phyloP scores from a whole-genome alignment of 768 basidiomycete species.

The Lactarius sanguifluus region DNA sequence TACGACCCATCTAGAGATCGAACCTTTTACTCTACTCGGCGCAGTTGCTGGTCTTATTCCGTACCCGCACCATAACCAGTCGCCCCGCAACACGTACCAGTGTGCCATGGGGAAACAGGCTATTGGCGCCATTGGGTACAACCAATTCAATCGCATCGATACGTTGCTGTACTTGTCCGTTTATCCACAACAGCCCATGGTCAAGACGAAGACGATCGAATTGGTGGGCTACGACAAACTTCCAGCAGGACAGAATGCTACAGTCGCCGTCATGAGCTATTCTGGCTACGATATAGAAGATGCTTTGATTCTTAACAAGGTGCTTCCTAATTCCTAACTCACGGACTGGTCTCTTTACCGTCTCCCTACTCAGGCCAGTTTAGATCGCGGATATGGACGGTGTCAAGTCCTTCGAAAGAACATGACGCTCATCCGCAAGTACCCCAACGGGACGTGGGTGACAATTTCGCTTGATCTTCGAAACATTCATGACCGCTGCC shows the following conservation, averaged over 20 bases:
- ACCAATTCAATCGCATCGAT: slow-evolving; percentile 96
- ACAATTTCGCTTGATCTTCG: not conserved
- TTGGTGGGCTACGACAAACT: slow-evolving; percentile 94
- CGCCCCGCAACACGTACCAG: slow-evolving; percentile 98
- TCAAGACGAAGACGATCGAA: slow-evolving; percentile 98
- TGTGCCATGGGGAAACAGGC: slow-evolving; percentile 99
- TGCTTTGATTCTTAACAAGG: slow-evolving; percentile 94
- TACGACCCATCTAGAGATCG: slow-evolving; percentile 97
- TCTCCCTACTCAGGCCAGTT: slow-evolving; percentile 61
- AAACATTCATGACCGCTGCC: not conserved
- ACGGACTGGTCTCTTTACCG: not conserved
- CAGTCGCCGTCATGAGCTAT: slow-evolving; percentile 98
- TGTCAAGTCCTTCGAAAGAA: slow-evolving; percentile 98
- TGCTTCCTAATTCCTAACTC: slow-evolving; percentile 7
- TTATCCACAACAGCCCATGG: slow-evolving; percentile 99
- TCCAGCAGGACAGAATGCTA: slow-evolving; percentile 98
- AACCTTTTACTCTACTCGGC: slow-evolving; percentile 96
- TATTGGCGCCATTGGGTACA: slow-evolving; percentile 97
- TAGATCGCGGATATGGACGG: slow-evolving; percentile 96
- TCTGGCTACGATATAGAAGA: slow-evolving; percentile 99
- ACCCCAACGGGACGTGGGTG: slow-evolving; percentile 94
- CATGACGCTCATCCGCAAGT: slow-evolving; percentile 89
- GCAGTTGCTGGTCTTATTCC: slow-evolving; percentile 98
- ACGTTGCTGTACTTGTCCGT: slow-evolving; percentile 97
- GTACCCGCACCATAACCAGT: slow-evolving; percentile 99